Percentiles rank a stretch among this genome's conserved stretches.
phyloP scores from a whole-genome alignment of 225 moss, liverwort and hornwort species.

The Bryoerythrophyllum caledonicum region DNA sequence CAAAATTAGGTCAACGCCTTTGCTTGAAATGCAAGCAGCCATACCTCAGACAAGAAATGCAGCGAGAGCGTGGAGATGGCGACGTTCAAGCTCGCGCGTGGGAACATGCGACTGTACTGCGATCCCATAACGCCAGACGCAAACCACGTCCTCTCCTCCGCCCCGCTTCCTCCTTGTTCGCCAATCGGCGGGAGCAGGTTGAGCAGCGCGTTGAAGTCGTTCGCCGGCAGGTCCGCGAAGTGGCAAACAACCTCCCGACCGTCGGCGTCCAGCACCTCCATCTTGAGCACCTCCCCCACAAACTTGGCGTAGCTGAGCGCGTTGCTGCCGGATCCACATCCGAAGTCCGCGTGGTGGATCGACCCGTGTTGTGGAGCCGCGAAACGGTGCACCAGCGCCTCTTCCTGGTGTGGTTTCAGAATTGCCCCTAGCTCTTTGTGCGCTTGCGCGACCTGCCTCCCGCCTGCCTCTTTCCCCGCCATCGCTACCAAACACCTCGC shows the following conservation, averaged over 20 bases:
- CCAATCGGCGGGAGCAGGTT: constrained; percentile 20
- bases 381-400: constrained; percentile 22
- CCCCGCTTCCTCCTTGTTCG: no score
- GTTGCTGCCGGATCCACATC: constrained; percentile 30
- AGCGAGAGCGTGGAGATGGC: constrained; percentile 42
- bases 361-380: constrained; percentile 15
- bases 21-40: background rate
- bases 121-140: constrained; percentile 52
- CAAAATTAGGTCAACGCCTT: background rate
- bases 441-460: background rate
- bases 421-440: background rate
- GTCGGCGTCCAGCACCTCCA: background rate
- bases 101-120: constrained; percentile 53
- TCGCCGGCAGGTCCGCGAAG: constrained; percentile 55
- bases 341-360: constrained; percentile 40
- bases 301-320: constrained; percentile 25
- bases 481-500: no score
- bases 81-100: constrained; percentile 47
- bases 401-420: constrained; percentile 24
- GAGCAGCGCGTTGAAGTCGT: constrained; percentile 67
- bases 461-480: constrained; percentile 3
- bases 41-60: constrained; percentile 57
- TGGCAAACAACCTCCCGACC: constrained; percentile 38
- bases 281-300: constrained; percentile 15
- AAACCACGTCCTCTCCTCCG: constrained; percentile 41